Conservation (phyloP, 352 stramenopile species). For the Hyaloperonospora brassicae region DNA sequence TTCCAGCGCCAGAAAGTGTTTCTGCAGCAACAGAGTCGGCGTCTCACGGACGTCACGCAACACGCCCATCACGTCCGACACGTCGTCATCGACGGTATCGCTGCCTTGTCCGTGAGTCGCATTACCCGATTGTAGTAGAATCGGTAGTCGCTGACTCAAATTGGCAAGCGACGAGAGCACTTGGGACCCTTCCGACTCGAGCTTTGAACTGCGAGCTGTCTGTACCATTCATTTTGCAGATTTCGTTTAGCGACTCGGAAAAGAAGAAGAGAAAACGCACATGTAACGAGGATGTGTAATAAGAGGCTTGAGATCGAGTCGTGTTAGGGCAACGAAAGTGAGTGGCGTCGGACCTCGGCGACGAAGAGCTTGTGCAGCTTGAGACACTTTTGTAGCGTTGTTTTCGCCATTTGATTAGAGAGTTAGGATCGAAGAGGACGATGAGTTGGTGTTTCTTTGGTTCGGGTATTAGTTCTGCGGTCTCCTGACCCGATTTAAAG, state of each 20-base stretch:
- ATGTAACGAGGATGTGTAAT: not conserved
- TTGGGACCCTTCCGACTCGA: conserved; percentile 57
- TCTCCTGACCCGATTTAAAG: too few relatives aligned
- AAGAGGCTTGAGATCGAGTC: too few relatives aligned
- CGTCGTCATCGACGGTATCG: conserved; percentile 3
- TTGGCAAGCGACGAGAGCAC: conserved; percentile 67
- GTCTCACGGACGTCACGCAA: conserved; percentile 32
- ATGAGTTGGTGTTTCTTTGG: too few relatives aligned
- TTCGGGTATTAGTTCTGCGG: too few relatives aligned
- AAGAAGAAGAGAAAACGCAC: not conserved
- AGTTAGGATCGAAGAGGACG: too few relatives aligned
- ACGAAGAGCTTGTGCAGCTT: conserved; percentile 66
- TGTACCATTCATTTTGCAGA: conserved; percentile 18
- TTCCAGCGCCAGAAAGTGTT: conserved; percentile 64
- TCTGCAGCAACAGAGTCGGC: conserved; percentile 38
- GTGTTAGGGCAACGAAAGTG: not conserved
- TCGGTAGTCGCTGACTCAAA: conserved; percentile 46
- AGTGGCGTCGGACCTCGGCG: conserved; percentile 28
- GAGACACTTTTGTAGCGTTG: conserved; percentile 44
- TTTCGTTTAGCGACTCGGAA: not conserved
- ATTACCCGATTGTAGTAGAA: conserved; percentile 22
- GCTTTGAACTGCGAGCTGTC: conserved; percentile 36
- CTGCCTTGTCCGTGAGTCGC: not conserved
- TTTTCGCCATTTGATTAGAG: not conserved
- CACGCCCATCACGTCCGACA: conserved; percentile 32